Evolutionary conservation across 2,329 filamentous ascomycete genomes (phyloP), one percentile per base, ranked within the genome.

Genomic region (Colletotrichum magnum): DNA sequence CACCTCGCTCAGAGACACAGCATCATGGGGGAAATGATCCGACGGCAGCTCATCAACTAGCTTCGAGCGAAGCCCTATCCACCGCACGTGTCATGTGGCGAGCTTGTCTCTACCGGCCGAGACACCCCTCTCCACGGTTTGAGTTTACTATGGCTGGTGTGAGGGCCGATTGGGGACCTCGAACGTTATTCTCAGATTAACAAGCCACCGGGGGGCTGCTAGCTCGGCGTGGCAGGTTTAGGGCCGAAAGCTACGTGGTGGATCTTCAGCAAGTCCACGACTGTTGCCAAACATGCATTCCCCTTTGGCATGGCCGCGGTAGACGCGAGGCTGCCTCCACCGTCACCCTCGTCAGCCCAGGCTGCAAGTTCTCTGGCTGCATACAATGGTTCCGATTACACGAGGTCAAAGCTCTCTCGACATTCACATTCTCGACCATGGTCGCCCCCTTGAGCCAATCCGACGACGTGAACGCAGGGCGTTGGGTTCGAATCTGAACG

Each of bases 401-500:
- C 51, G 47, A 62, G 64, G 39, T 58, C 57, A 53, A 62, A 51
- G 57, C 39, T 57, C 18, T 52, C 51, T 52, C 51, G 26, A 28
- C 58, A 65, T 45, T 39, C 53, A 56, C 53, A 39, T 43, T 52
- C 32, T 39, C 39, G 26, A 41, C 60, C 52, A 41, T 48, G 2
- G 21, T 16, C 45, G 21, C 28, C 53, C 52, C 54, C 60, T 70
- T 60, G 51, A 70, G 56, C 67, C 62, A 69, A 69, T 67, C 64
- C 69, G 15, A 66, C 52, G 50, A 65, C 63, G 60, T 71, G 48
- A 61, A 70, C 41, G 64, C 57, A 72, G 70, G 65, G 72, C 65
- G 64, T 58, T 67, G 69, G 73, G 32, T 36, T 73, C 72, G 73
- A 59, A 67, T 72, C 71, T 72, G 71, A 72, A 73, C 70, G 71